Base-by-base conservation (phyloP, 805 yeast genomes). In the Saturnispora saitoi region DNA sequence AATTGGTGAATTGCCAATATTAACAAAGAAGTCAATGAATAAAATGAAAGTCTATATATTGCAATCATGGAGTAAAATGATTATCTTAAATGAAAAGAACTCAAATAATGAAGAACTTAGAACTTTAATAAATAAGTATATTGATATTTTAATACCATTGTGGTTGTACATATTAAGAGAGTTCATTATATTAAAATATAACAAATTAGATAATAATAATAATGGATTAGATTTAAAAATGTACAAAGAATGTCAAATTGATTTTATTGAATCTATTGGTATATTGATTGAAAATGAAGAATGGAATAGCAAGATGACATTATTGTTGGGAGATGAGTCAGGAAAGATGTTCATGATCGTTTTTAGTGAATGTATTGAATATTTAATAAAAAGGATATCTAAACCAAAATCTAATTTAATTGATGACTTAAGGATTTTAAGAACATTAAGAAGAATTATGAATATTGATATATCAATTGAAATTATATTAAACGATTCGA, bases 91-190 rank as follows among this genome's bases (percentile, higher is more conserved):
- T 34, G 76, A 73, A 39, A 63, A 68, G 14, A 50, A 65, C 12
- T 54, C 54, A 1, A 58, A 56, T 0, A 58, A 55, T n/a, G 73
- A 71, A 49, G 67, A 64, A 1, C 60, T 88, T 28, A 64, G 70
- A 4, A 68, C 62, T 2, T 68, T 83, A 29, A 69, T 83, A 12
- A 66, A 68, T 15, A 78, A 80, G 30, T 82, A 86, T 58, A 71
- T 80, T 45, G 72, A 70, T 4, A 63, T 76, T 17, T 71, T 93
- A 48, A 75, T 79, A 0, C 86, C 95, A 0, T 65, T 88, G 46
- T 93, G 98, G 98, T 73, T 86, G 4, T 67, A 82, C 4, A 72
- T 84, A 0, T 63, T 93, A 49, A 74, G 86, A 45, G 96, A 90
- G 50, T 86, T 73, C 58, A 83, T 95, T 0, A 72, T 80, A 56